Evolutionary conservation across 495 filamentous ascomycete genomes (phyloP), one percentile per base, ranked within the genome.

Genomic region (Lepidopterella palustris): DNA sequence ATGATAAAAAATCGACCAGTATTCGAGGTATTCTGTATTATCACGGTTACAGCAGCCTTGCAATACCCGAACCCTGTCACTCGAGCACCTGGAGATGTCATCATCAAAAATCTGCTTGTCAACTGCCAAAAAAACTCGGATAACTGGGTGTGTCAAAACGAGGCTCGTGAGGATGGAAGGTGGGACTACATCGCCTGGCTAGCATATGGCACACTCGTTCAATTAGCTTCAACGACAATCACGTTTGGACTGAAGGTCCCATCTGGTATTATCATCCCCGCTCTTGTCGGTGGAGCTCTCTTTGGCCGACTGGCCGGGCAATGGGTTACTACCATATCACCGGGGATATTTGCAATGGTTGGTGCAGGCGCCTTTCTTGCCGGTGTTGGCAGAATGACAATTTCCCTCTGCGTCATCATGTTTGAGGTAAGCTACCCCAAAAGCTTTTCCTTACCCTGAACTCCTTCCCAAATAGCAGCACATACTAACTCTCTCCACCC

Each of bases 341-440:
- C 79, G 0, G 79, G 79, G 15, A 80, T 82, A 45, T 82, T 81
- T 60, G 79, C 79, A 63, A 80, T 81, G 78, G 78, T 81, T 51
- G 80, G 80, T 13, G 77, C 80, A 3, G 78, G 74, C 5, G 79
- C 78, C 0, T 82, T 82, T 64, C 74, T 82, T 1, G 79, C 80
- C 3, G 78, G 79, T 20, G 77, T 80, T 1, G 77, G 74, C 13
- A 64, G 79, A 35, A 82, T 82, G 79, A 82, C 79, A 4, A 78
- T 82, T 21, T 77, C 74, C 5, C 75, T 82, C 26, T 75, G 75
- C 28, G 79, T 82, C 23, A 78, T 82, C 70, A 81, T 82, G 79
- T 81, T 82, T 53, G 79, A 81, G 53, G 53, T 55, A 40, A 49
- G 24, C 45, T 26, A 40, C 31, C 35, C 2, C n/a, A n/a, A n/a